Conservation (phyloP, 306 rosid genomes). For the Medicago lupulina region DNA sequence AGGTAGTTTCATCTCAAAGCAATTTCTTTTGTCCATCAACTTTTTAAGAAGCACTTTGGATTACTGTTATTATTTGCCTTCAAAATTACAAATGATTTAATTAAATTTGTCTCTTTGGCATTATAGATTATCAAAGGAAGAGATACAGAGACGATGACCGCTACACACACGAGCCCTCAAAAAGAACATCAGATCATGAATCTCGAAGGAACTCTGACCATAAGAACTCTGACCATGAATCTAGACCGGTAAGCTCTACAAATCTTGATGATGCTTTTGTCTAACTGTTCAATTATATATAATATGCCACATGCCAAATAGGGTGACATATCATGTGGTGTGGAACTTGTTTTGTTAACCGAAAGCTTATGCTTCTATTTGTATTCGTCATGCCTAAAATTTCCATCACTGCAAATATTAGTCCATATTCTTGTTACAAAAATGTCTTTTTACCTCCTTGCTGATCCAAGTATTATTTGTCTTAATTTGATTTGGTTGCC, state of each 20-base stretch:
- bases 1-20: conserved; percentile 60
- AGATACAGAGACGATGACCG: conserved; percentile 85
- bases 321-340: neutral
- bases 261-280: conserved; percentile 12
- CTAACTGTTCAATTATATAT: conserved; percentile 27
- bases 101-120: conserved; percentile 31
- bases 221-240: conserved; percentile 68
- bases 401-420: neutral
- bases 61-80: conserved; percentile 28
- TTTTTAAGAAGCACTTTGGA: conserved; percentile 21
- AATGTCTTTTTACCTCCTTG: neutral
- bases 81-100: conserved; percentile 8
- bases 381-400: conserved; percentile 4
- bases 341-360: conserved; percentile 19
- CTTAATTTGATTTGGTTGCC: conserved; percentile 41
- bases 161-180: conserved; percentile 66
- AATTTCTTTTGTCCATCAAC: conserved; percentile 19
- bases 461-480: conserved; percentile 4
- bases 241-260: conserved; percentile 73
- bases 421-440: conserved; percentile 5
- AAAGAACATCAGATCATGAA: conserved; percentile 75
- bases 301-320: neutral
- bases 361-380: conserved; percentile 14
- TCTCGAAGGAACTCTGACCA: conserved; percentile 74
- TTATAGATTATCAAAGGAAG: conserved; percentile 71